Base-by-base conservation (phyloP, 2,329 filamentous ascomycete species). In the Xylariaceae sp. region DNA sequence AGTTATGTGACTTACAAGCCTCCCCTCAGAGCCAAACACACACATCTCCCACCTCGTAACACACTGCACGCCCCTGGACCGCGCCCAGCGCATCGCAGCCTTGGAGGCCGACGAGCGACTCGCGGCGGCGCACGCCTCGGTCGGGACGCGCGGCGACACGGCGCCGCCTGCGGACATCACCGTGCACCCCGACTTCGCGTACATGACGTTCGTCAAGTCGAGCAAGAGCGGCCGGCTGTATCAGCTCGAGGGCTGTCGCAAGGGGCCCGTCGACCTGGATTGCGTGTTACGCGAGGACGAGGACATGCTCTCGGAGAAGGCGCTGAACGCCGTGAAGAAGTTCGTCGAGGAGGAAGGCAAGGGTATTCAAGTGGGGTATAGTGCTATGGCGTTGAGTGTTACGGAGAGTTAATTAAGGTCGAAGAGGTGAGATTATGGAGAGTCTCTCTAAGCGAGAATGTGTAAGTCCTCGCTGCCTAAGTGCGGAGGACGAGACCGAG, bases 221-320 rank as follows among this genome's bases (percentile, higher is more conserved):
- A 30, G 15, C 13, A 48, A 32, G 40, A 41, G 30, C 29, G 54
- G 57, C 1, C 27, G 36, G 11, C 39, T 59, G 29, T 54, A 55
- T 36, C 54, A 57, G 50, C 54, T 59, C 41, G 57, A 59, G 24
- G 44, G 57, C 20, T 54, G 50, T 23, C 54, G 57, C 7, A 45
- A 46, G 43, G 43, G 27, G 3, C 57, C 57, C 18, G 26, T 59
- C 10, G 54, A 57, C 15, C 26, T 59, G 18, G 54, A 13, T 15
- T 49, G 47, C 16, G 49, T 49, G 37, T 26, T 59, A 23, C 16
- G 16, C 2, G 26, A 39, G 16, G 50, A 43, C 9, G 57, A 59
- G 15, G 57, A 59, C 36, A 27, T 59, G 54, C 54, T 57, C 4
- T 57, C 50, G 6, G 35, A 42, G 23, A 46, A 36, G 5, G 54